phyloP scores from a whole-genome alignment of 768 basidiomycete genomes.

The Cyclocybe cylindracea region DNA sequence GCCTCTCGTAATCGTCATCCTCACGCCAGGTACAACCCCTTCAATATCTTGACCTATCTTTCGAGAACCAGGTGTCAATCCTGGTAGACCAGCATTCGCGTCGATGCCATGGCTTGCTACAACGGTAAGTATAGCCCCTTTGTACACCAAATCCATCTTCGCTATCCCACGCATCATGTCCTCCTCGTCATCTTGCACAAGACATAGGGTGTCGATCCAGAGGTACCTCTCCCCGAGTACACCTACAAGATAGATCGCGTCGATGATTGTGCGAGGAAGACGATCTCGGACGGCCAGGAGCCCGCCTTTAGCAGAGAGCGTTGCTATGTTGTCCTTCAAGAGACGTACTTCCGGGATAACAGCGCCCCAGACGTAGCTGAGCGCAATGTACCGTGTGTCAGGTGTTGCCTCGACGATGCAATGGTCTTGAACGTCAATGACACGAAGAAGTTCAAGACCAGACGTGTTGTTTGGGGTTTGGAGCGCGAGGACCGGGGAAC shows the following conservation, averaged over 20 bases:
- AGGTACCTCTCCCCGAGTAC: slow-evolving; percentile 5
- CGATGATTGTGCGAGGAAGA: neutral
- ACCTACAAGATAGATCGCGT: slow-evolving; percentile 2
- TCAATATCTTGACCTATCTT: neutral
- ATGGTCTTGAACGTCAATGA: neutral
- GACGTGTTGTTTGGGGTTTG: neutral
- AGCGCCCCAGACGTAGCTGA: slow-evolving; percentile 5
- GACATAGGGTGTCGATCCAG: slow-evolving; percentile 6
- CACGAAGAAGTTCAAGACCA: neutral
- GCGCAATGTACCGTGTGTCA: neutral
- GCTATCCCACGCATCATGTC: slow-evolving; percentile 5
- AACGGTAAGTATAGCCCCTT: slow-evolving; percentile 1
- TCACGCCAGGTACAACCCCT: neutral
- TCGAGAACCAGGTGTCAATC: neutral
- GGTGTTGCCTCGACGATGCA: slow-evolving; percentile 1
- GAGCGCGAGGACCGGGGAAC: neutral
- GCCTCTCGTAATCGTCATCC: slow-evolving; percentile 1
- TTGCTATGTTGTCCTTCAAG: neutral
- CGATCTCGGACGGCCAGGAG: neutral
- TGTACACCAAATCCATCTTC: slow-evolving; percentile 5
- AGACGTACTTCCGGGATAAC: neutral
- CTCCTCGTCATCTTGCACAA: slow-evolving; percentile 1
- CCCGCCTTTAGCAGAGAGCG: neutral
- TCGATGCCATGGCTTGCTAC: neutral
- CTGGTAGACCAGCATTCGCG: neutral